Base-by-base conservation (phyloP, 148 eudicot species). In the Camellia granthamiana region DNA sequence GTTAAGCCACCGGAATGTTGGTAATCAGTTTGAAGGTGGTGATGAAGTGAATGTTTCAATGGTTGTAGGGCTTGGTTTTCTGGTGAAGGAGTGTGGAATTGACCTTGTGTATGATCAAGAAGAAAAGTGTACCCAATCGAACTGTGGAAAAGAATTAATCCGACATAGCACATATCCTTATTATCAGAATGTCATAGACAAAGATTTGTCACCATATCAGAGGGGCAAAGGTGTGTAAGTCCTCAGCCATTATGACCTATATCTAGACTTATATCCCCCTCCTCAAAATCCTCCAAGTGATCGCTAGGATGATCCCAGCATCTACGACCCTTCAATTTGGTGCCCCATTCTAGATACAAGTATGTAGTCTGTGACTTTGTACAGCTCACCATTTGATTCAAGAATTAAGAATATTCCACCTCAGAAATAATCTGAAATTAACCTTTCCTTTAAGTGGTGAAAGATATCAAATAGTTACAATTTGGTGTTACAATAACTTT, bases 1-100 rank as follows among this genome's bases (percentile, higher is more conserved):
- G 76, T 52, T 72, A 72, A 19, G 76, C 76, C 41, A 72, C 76
- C 52, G 76, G 76, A 54, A 30, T 21, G 10, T n/a, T 14, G 2
- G 38, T 43, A 54, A 72, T 54, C 58, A 72, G 76, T 72, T 72
- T 7, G 14, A 72, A 72, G 42, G 42, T 18, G 76, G 76, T 7
- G 76, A 72, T 52, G 60, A 49, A 19, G 58, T 72, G 59, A 52
- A 72, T 51, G 41, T 51, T 72, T n/a, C 60, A n/a, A 8, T 72
- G 59, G 15, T 49, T 7, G 15, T 64, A 10, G 68, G 60, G 59
- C 7, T 5, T 69, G n/a, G 19, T 15, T 69, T 42, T 69, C 18
- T 12, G 52, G 51, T 13, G 18, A 69, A 44, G 52, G 72, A 69
- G 19, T 41, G 15, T 3, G 72, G 72, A 69, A 43, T 43, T 14